Base-by-base conservation (phyloP, 306 rosid genomes). In the Begonia masoniana region DNA sequence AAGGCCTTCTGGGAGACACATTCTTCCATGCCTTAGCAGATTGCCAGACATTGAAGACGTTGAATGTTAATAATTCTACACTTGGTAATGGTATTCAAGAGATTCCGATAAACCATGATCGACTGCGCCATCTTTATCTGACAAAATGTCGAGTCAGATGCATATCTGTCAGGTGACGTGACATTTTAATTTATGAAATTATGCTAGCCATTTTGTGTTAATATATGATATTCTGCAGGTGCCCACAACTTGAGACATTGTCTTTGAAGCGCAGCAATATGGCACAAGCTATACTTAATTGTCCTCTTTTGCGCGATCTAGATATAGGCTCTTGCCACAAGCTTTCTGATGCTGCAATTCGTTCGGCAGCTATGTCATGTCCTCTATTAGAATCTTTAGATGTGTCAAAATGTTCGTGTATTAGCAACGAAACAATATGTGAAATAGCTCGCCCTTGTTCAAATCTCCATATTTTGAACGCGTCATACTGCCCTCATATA, bases 311-410 rank as follows among this genome's bases (percentile, higher is more conserved):
- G 81, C 84, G 7, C 13, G 82, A 81, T 49, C 83, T 92, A 64
- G 96, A 92, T 75, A 80, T 92, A 50, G 81, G 89, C 57, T 73
- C 96, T 60, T 92, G 99, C 73, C 95, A 86, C 74, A 92, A 86
- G 76, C 99, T 92, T 68, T 85, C 99, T 50, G 99, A 92, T 78
- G 95, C 89, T 62, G 96, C 94, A 10, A 82, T 92, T 69, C 95
- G 99, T 12, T 80, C 93, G 14, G 99, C 99, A 21, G 96, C 96
- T 15, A 83, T 68, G 41, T 86, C 99, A n/a, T 92, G 96, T 59
- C 80, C 96, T 31, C 99, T 83, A 46, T 70, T 92, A 65, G 83
- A 82, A 68, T 73, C 80, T 11, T 71, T 92, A 52, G 96, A 92
- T 66, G 78, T 92, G 93, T 78, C 96, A 19, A 86, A 81, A 73